Conservation (phyloP, 306 rosid genomes). For the Ammopiptanthus mongolicus region DNA sequence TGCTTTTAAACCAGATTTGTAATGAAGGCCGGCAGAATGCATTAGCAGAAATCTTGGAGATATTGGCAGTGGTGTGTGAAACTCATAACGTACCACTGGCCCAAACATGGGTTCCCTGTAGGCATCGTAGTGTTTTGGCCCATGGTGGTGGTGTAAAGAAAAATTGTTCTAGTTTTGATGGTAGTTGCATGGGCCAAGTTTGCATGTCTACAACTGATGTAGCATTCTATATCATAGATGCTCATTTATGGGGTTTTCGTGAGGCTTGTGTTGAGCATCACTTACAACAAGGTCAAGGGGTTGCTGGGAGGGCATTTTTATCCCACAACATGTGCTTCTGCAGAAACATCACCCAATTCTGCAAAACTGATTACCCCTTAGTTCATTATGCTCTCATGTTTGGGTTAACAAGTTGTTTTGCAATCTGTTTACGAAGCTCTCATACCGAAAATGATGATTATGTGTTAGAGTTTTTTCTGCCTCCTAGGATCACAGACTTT, state of each 20-base stretch:
- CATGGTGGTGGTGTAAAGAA: conserved; percentile 85
- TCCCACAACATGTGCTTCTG: conserved; percentile 69
- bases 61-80: conserved; percentile 88
- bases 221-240: conserved; percentile 78
- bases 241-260: conserved; percentile 81
- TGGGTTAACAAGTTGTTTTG: conserved; percentile 64
- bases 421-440: conserved; percentile 76
- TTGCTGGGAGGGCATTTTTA: conserved; percentile 80
- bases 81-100: conserved; percentile 84
- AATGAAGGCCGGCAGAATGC: conserved; percentile 92
- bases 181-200: conserved; percentile 84
- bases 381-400: conserved; percentile 94
- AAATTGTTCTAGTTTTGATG: conserved; percentile 82
- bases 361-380: conserved; percentile 87
- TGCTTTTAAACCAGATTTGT: conserved; percentile 89
- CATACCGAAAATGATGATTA: conserved; percentile 78
- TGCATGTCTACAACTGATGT: conserved; percentile 92
- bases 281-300: conserved; percentile 90
- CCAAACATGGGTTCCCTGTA: conserved; percentile 98
- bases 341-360: conserved; percentile 64
- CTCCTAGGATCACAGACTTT: conserved; percentile 47
- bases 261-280: conserved; percentile 95
- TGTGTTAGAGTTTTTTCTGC: conserved; percentile 84
- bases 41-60: conserved; percentile 82
- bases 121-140: conserved; percentile 81